A percentile compares a stretch with the other conserved stretches of the same genome.
These are phyloP conservation scores for Mortierella sp. DNA, from an alignment of 371 early-diverging fungal species.

Conservation along the genomic window DNA sequence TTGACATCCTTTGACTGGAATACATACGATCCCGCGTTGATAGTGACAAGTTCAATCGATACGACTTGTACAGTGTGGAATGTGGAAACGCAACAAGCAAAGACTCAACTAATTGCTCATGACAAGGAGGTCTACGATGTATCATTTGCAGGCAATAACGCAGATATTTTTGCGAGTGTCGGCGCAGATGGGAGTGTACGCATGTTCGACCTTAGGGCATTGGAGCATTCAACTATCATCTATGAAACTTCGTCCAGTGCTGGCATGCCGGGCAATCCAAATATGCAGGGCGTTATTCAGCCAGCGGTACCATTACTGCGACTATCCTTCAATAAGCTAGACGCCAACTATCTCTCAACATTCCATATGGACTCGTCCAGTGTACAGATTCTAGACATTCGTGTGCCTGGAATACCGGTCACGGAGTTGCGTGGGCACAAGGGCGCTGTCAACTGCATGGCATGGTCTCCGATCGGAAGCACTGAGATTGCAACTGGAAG, in stretches of 20 bases:
- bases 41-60: conserved; percentile 94
- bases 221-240: conserved; percentile 96
- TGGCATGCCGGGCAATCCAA: conserved; percentile 27
- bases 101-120: conserved; percentile 97
- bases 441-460: conserved; percentile 77
- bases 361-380: conserved; percentile 85
- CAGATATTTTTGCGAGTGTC: conserved; percentile 95
- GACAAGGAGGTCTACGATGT: conserved; percentile 98
- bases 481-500: conserved; percentile 82
- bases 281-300: conserved; percentile 20
- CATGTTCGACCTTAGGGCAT: conserved; percentile 92
- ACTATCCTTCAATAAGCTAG: conserved; percentile 88
- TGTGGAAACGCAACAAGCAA: conserved; percentile 91
- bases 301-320: conserved; percentile 79
- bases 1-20: conserved; percentile 98
- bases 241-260: conserved; percentile 87
- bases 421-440: conserved; percentile 86
- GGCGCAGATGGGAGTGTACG: conserved; percentile 98
- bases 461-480: conserved; percentile 85
- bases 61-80: conserved; percentile 99
- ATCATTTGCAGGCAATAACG: conserved; percentile 84
- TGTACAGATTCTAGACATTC: conserved; percentile 90
- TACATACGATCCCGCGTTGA: conserved; percentile 81
- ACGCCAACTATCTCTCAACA: conserved; percentile 91
- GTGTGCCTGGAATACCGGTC: conserved; percentile 90